Conservation (phyloP, 2,329 filamentous ascomycete species). For the Lecanoromycetidae sp. region DNA sequence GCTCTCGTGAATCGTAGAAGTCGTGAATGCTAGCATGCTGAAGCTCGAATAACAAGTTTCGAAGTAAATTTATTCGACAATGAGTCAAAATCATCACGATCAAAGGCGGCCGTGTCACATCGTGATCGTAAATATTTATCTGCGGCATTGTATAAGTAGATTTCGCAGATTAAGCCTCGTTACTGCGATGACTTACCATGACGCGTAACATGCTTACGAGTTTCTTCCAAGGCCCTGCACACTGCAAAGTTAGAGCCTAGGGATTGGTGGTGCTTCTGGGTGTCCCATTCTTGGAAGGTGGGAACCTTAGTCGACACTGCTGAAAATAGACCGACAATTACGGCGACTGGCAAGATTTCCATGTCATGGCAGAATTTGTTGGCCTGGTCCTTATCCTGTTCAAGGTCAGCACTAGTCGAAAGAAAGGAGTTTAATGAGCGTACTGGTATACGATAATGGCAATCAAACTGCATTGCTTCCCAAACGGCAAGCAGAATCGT, state of each 20-base stretch:
- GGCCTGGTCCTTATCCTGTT: constrained; percentile 59
- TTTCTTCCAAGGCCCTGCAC: constrained; percentile 93
- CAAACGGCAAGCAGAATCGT: constrained; percentile 87
- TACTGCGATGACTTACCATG: constrained; percentile 51
- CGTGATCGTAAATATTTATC: constrained; percentile 78
- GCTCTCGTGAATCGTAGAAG: constrained; percentile 7
- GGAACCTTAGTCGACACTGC: constrained; percentile 96
- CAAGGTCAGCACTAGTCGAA: constrained; percentile 12
- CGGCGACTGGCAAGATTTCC: constrained; percentile 89
- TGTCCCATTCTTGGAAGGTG: constrained; percentile 88
- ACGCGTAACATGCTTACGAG: constrained; percentile 81
- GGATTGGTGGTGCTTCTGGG: constrained; percentile 75
- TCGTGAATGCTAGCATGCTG: constrained; percentile 28
- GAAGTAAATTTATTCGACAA: constrained; percentile 96
- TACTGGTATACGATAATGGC: constrained; percentile 76
- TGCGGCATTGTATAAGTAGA: constrained; percentile 32
- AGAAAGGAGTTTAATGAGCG: constrained; percentile 15
- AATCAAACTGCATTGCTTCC: constrained; percentile 99
- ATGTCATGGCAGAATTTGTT: constrained; percentile 95
- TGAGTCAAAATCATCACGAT: constrained; percentile 85
- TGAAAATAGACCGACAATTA: constrained; percentile 93
- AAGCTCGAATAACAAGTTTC: constrained; percentile 89
- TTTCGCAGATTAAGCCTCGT: constrained; percentile 3
- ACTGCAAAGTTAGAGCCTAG: constrained; percentile 85
- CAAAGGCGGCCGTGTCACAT: constrained; percentile 68